Percentiles rank a stretch among this genome's conserved stretches.
phyloP scores from a whole-genome alignment of 164 flowering plant genomes.

The Euptelea pleiosperma region DNA sequence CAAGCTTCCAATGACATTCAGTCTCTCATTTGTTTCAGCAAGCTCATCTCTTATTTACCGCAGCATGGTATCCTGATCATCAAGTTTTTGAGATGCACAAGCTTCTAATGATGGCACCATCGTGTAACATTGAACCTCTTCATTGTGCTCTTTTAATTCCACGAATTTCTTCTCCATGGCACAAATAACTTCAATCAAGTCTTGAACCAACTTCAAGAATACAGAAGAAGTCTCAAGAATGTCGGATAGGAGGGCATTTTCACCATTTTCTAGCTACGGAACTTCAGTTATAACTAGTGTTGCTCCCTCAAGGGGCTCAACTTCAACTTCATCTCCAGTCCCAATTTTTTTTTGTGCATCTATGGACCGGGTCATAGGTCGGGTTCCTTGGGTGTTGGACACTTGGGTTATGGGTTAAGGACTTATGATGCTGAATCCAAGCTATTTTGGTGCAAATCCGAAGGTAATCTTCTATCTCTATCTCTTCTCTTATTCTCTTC shows the following conservation, averaged over 20 bases:
- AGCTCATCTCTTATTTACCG: conserved; percentile 33
- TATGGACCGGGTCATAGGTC: too few species aligned
- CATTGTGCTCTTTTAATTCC: conserved; percentile 16
- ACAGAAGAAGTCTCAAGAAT: conserved; percentile 15
- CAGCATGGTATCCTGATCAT: conserved; percentile 17
- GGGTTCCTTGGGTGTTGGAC: too few species aligned
- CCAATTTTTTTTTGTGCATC: conserved; percentile 55
- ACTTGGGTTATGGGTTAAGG: too few species aligned
- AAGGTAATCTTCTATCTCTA: too few species aligned
- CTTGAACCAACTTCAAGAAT: conserved; percentile 22
- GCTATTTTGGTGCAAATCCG: too few species aligned
- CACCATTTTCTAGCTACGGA: conserved; percentile 34
- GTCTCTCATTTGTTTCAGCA: conserved; percentile 28
- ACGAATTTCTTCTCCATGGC: conserved; percentile 21
- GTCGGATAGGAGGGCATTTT: conserved; percentile 21
- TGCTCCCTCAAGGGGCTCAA: conserved; percentile 63
- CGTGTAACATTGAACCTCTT: background rate
- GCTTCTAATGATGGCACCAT: conserved; percentile 12
- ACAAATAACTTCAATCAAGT: conserved; percentile 21
- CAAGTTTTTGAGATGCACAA: conserved; percentile 5
- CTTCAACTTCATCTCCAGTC: conserved; percentile 51
- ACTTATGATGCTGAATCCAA: too few species aligned
- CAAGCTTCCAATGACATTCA: conserved; percentile 16
- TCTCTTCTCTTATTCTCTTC: too few species aligned
- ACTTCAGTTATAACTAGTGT: conserved; percentile 57